These are phyloP conservation scores for Thelonectria olida DNA, from an alignment of 2,329 filamentous ascomycete genomes.

Conservation along the genomic window DNA sequence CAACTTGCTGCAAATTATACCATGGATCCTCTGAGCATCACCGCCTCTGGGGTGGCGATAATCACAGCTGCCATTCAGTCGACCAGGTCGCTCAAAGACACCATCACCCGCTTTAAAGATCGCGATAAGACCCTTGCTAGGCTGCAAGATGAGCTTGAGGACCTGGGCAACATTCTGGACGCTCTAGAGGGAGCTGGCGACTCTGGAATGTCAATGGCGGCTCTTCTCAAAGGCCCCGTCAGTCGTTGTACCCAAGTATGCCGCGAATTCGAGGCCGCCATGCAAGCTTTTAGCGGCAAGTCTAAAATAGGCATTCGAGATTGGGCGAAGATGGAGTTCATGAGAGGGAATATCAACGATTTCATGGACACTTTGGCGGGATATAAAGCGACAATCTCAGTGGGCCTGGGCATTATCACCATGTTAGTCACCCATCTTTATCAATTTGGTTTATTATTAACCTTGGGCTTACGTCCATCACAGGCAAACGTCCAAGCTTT, in stretches of 20 bases:
- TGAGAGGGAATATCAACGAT: constrained; percentile 49
- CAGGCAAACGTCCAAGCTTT: constrained; percentile 45
- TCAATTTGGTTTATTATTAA: constrained; percentile 16
- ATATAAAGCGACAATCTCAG: constrained; percentile 51
- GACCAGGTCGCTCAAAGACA: constrained; percentile 44
- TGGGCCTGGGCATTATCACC: constrained; percentile 48
- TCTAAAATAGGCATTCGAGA: constrained; percentile 47
- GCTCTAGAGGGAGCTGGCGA: constrained; percentile 37
- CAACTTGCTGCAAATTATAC: background rate
- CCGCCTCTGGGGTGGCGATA: constrained; percentile 44
- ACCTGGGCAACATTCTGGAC: constrained; percentile 45
- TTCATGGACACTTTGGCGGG: constrained; percentile 49
- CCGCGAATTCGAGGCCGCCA: constrained; percentile 47
- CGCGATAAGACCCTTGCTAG: constrained; percentile 46
- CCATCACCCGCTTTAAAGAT: constrained; percentile 45
- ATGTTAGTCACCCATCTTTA: constrained; percentile 41
- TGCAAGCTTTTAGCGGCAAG: constrained; percentile 46
- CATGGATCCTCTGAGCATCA: constrained; percentile 46
- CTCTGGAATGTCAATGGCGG: constrained; percentile 38
- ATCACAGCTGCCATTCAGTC: constrained; percentile 46
- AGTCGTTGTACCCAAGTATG: constrained; percentile 48
- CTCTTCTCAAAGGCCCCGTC: constrained; percentile 48
- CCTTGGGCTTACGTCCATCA: background rate
- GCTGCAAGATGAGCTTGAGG: constrained; percentile 45
- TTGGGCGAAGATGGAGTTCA: constrained; percentile 53